Evolutionary conservation across 768 basidiomycete species (phyloP), one percentile per base, ranked within the genome.

Genomic region (Suillus placidus): DNA sequence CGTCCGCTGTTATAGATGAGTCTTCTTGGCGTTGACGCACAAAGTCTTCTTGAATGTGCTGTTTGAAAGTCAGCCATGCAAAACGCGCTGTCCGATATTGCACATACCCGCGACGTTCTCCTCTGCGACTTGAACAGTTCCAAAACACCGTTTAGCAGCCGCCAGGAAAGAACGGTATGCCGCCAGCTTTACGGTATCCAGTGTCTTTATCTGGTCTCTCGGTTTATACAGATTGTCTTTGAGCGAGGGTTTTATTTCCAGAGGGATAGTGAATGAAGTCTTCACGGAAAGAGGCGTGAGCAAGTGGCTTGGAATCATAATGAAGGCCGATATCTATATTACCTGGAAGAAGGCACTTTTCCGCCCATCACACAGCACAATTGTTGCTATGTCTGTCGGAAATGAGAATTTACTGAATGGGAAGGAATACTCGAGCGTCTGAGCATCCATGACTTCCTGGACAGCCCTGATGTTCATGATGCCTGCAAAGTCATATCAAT

Each of bases 41-140:
- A 71, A 94, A 94, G 64, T 93, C 90, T 6, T 88, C 83, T 80
- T 93, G 89, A 42, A 94, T 89, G 69, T 88, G 80, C 92, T 94
- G 61, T 18, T 40, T 30, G 49, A 64, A 40, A 34, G 7, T 60
- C 18, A 60, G 26, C 23, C 40, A 42, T 43, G 43, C 20, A 16
- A 26, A n/a, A 57, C 54, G 47, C 66, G 57, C 57, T 20, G 30
- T 52, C 37, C 42, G 18, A 56, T 37, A 34, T 18, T 45, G 54
- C 4, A 68, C 75, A 42, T 67, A 90, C 92, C 80, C 88, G 81
- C n/a, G 88, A 88, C 5, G 86, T 81, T n/a, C 14, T 77, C 73
- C 40, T 87, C 84, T 6, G 80, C 77, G 30, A 93, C 78, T 20
- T 80, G 78, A 2, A 88, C 83, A 55, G 78, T 85, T 2, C 87